A percentile compares a stretch with the other conserved stretches of the same genome.
These are phyloP conservation scores for Cryptomeria japonica DNA, from an alignment of 75 land plant genomes.

Conservation along the genomic window DNA sequence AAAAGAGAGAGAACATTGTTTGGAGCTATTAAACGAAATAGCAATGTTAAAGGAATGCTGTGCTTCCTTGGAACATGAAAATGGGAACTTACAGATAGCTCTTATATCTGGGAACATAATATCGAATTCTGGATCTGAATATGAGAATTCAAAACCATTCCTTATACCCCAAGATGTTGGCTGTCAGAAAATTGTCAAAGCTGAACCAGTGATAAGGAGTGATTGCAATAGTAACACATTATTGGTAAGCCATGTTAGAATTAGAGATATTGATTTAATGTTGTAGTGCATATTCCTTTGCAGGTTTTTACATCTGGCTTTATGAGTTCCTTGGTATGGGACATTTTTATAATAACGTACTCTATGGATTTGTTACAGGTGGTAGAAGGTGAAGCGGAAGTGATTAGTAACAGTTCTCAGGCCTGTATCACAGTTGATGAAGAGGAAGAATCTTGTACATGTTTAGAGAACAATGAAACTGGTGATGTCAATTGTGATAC, in stretches of 20 bases:
- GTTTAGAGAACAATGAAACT: not conserved
- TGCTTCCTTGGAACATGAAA: slow-evolving; percentile 1
- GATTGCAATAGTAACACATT: not conserved
- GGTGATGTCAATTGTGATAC: not conserved
- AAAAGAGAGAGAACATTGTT: slow-evolving; percentile 4
- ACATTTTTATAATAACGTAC: not conserved
- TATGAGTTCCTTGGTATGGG: not conserved
- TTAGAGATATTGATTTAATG: not conserved
- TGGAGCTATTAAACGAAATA: slow-evolving; percentile 3
- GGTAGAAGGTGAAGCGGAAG: not conserved
- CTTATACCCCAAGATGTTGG: not conserved
- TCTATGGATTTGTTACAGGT: slow-evolving; percentile 2
- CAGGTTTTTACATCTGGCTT: not conserved
- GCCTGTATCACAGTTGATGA: not conserved
- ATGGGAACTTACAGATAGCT: not conserved
- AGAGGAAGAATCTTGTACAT: not conserved
- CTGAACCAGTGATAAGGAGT: not conserved
- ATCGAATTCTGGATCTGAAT: not conserved
- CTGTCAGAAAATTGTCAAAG: not conserved
- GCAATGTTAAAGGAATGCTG: not conserved
- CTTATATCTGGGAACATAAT: not conserved
- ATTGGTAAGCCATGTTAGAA: not conserved
- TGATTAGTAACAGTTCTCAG: not conserved
- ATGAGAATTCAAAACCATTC: not conserved
- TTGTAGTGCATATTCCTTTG: not conserved